These are phyloP conservation scores for Diaporthe australafricana DNA, from an alignment of 2,329 filamentous ascomycete genomes.

Conservation along the genomic window DNA sequence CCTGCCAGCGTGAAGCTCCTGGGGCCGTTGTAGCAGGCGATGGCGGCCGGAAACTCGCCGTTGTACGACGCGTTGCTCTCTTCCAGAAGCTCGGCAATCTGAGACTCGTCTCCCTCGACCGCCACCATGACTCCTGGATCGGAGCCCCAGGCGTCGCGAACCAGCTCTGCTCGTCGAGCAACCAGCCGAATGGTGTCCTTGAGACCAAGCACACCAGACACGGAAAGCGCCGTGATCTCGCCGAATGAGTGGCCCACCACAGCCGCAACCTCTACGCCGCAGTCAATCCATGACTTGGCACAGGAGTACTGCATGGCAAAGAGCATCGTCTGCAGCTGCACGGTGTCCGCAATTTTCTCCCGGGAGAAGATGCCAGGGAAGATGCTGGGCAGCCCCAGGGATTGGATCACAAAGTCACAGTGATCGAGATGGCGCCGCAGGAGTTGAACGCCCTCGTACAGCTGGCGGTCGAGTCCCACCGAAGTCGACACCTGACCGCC, in stretches of 20 bases:
- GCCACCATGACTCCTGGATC: conserved; percentile 54
- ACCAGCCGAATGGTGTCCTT: conserved; percentile 46
- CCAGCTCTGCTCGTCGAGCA: conserved; percentile 43
- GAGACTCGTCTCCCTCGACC: conserved; percentile 36
- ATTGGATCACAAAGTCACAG: conserved; percentile 6
- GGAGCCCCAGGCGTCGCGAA: conserved; percentile 47
- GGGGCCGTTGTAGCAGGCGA: conserved; percentile 62
- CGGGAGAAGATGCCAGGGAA: conserved; percentile 48
- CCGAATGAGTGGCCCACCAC: conserved; percentile 56
- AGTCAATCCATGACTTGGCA: conserved; percentile 52
- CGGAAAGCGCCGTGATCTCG: conserved; percentile 53
- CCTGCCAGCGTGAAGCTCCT: conserved; percentile 56
- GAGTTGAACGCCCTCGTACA: conserved; percentile 47
- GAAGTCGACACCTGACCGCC: conserved; percentile 45
- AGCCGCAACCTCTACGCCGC: conserved; percentile 48
- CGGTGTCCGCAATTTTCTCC: conserved; percentile 55
- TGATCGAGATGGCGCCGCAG: conserved; percentile 44
- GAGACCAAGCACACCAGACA: conserved; percentile 47
- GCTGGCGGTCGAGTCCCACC: conserved; percentile 46
- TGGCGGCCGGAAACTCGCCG: conserved; percentile 35
- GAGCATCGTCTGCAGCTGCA: conserved; percentile 51
- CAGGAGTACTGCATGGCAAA: conserved; percentile 55
- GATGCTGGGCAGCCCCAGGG: conserved; percentile 43
- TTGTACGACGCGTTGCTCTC: neutral
- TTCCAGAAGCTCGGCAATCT: neutral